These are phyloP conservation scores for Paradendryphiella salina DNA, from an alignment of 2,329 filamentous ascomycete species.

Conservation along the genomic window DNA sequence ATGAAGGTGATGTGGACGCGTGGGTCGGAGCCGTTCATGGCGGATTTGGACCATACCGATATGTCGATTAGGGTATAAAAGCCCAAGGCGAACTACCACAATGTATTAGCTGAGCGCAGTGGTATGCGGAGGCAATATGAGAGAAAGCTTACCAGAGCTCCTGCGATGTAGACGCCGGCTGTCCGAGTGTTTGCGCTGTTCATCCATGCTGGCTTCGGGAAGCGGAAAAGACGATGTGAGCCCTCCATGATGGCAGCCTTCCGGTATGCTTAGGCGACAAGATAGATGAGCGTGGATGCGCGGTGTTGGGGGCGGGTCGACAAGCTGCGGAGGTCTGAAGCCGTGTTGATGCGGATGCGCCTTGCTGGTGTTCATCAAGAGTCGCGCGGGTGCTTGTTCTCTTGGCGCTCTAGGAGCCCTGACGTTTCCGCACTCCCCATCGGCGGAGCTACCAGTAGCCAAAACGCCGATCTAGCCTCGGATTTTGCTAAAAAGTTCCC, in stretches of 20 bases:
- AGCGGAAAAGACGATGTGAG: slow-evolving; percentile 65
- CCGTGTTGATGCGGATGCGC: slow-evolving; percentile 18
- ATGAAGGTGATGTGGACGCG: slow-evolving; percentile 67
- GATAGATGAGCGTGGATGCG: background rate
- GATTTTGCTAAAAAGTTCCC: slow-evolving; percentile 32
- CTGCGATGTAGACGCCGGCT: slow-evolving; percentile 67
- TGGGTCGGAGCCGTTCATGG: slow-evolving; percentile 60
- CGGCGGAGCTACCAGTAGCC: background rate
- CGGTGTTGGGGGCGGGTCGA: slow-evolving; percentile 5
- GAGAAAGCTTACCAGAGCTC: slow-evolving; percentile 60
- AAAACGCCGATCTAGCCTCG: slow-evolving; percentile 17
- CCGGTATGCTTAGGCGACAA: slow-evolving; percentile 5
- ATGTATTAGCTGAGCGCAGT: slow-evolving; percentile 9
- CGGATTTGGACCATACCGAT: slow-evolving; percentile 64
- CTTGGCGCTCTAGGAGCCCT: slow-evolving; percentile 12
- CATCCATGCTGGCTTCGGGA: slow-evolving; percentile 67
- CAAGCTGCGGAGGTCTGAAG: slow-evolving; percentile 16
- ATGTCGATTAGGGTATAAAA: slow-evolving; percentile 72
- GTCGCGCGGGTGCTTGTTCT: slow-evolving; percentile 25
- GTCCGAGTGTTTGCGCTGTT: slow-evolving; percentile 66
- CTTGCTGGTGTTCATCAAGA: slow-evolving; percentile 24
- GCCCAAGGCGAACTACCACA: slow-evolving; percentile 65
- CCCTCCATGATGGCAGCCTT: slow-evolving; percentile 46
- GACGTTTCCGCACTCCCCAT: slow-evolving; percentile 12
- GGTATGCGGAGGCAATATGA: background rate